Evolutionary conservation across 176 grass and related monocot species (phyloP), one percentile per base, ranked within the genome.

Genomic region (Areca catechu): DNA sequence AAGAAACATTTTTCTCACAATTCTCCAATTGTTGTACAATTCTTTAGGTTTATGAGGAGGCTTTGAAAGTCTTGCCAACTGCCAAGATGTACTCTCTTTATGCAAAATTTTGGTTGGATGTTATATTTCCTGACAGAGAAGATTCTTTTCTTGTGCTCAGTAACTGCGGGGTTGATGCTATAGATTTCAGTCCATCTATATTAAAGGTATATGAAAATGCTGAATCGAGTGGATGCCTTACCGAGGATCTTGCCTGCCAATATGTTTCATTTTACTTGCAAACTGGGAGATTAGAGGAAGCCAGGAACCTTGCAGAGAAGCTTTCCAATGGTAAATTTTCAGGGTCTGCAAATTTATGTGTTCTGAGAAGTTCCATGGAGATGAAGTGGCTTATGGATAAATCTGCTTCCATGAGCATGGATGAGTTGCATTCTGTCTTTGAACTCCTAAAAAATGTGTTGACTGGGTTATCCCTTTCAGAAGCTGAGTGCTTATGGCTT

Each of bases 61-160:
- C 87, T 74, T 19, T 85, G 53, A 82, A 80, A 80, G 72, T 50
- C 14, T 75, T 92, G 49, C 76, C 74, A 53, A 98, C 88, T 49
- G 72, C 68, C 61, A 83, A 77, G 86, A 98, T 98, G 93, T 92
- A 78, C 61, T 85, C 81, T 20, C 60, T 98, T 48, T 98, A 88
- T 69, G 78, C 81, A 62, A 79, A 92, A 24, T 98, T 98, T 69
- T 98, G 71, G 80, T 65, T 71, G 57, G 81, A 79, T 70, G 62
- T 80, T 50, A 7, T 92, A 56, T 75, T 62, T 57, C 49, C 78
- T 12, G 48, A 72, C 23, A 75, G 60, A 67, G 75, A 79, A 76
- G 62, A 82, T 49, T 79, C 75, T 52, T 64, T 73, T 59, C 34
- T 71, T 59, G 24, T 72, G 24, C 77, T 82, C 20, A 60, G 47